A percentile compares a stretch with the other conserved stretches of the same genome.
phyloP scores from a whole-genome alignment of 2,329 filamentous ascomycete genomes.

The Cordyceps sp. region DNA sequence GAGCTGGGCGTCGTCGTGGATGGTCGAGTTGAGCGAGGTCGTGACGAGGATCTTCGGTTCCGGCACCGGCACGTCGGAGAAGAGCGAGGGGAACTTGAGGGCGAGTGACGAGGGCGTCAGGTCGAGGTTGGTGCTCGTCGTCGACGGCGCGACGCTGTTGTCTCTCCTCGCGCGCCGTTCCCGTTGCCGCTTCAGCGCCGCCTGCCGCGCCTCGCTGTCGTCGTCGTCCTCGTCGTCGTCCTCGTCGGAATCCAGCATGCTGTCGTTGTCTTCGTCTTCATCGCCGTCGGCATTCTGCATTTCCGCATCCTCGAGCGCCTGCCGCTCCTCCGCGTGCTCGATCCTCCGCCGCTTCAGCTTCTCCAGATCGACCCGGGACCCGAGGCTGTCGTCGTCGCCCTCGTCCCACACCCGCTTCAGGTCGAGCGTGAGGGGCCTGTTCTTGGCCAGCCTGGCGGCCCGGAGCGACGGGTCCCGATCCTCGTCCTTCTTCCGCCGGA shows the following conservation, averaged over 20 bases:
- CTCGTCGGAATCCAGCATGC: conserved; percentile 58
- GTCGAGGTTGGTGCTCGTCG: conserved; percentile 46
- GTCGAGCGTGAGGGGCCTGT: conserved; percentile 69
- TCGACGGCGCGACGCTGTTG: conserved; percentile 38
- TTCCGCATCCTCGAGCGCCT: conserved; percentile 27
- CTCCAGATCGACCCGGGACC: conserved; percentile 39
- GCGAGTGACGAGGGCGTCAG: conserved; percentile 42
- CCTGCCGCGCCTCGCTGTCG: conserved; percentile 29
- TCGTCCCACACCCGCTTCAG: conserved; percentile 85
- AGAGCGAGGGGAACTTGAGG: conserved; percentile 45
- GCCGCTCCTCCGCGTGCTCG: conserved; percentile 30
- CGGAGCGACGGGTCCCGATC: conserved; percentile 63
- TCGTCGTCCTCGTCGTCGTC: conserved; percentile 38
- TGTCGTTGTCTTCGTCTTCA: conserved; percentile 49
- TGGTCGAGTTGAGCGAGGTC: conserved; percentile 72
- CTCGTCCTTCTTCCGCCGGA: conserved; percentile 71
- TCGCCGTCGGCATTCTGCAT: conserved; percentile 23
- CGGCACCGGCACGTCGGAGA: conserved; percentile 39
- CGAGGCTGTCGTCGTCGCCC: conserved; percentile 42
- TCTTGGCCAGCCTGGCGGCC: conserved; percentile 55
- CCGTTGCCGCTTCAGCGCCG: conserved; percentile 24
- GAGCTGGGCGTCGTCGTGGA: conserved; percentile 68
- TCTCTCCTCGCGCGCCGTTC: conserved; percentile 28
- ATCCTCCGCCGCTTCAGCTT: conserved; percentile 40
- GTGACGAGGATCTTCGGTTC: conserved; percentile 81